Evolutionary conservation across 768 basidiomycete genomes (phyloP), one percentile per base, ranked within the genome.

Genomic region (Lentinula aciculospora): DNA sequence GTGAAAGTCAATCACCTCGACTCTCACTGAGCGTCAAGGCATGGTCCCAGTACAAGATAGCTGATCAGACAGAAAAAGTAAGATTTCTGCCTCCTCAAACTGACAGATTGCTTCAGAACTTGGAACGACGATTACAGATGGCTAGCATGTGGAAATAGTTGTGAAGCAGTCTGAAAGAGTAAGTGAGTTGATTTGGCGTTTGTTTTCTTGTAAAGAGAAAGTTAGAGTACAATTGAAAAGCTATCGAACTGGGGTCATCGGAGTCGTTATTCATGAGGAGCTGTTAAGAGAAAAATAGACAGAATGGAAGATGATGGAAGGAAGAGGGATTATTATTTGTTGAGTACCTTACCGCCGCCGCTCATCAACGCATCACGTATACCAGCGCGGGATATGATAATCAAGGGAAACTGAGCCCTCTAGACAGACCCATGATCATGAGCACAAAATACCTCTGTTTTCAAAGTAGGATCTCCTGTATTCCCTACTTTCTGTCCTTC

Each of bases 201-300:
- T 23, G 12, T n/a, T n/a, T n/a, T n/a, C n/a, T n/a, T n/a, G n/a
- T n/a, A n/a, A 13, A 12, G 19, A 32, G 28, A 36, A 56, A 4
- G 25, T 1, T 1, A 5, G 31, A n/a, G 25, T 56, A 56, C 55
- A 56, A 28, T 31, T 56, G 39, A 28, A 21, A 45, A 15, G 60
- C 44, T 28, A 49, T 59, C 60, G 58, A 55, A 55, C 54, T 57
- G 19, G 63, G 39, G 56, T 66, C 61, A 53, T 42, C 34, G 19
- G 58, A 40, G 29, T 47, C 46, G 17, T 47, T 15, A n/a, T 10
- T 47, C 46, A 47, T 47, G 4, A 13, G 3, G 4, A 47, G 25
- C 31, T 12, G 31, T 6, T 9, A 34, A 34, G 32, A 34, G 32
- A 34, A 34, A n/a, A 34, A 3, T 34, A 34, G 32, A n/a, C n/a